Base-by-base conservation (phyloP, 495 filamentous ascomycete genomes). In the Amorphotheca resinae region DNA sequence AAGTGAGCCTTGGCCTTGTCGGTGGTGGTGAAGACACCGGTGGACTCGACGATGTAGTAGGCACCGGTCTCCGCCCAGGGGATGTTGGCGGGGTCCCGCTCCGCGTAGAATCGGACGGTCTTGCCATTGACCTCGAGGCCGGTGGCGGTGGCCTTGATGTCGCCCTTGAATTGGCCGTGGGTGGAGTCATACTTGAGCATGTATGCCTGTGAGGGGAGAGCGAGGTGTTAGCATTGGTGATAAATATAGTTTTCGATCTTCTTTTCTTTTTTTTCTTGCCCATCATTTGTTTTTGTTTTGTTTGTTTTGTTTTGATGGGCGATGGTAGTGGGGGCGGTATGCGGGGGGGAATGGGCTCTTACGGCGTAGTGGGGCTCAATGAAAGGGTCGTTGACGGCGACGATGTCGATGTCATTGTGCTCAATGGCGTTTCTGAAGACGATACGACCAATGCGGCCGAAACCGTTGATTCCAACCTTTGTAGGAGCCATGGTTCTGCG, bases 101-200 rank as follows among this genome's bases (percentile, higher is more conserved):
- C 85, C 39, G 73, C 75, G 80, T 88, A 94, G 79, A 98, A 95
- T 68, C 79, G 80, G 75, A 98, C 74, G 57, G 70, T 82, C 82
- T 95, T 95, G 78, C 85, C 87, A 68, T 95, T 91, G 69, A 96
- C 79, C 48, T 78, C 63, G 48, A 98, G 82, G 59, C 85, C 80
- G 54, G 73, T 69, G 54, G 76, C 81, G 22, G 76, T 71, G 56
- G 82, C 67, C 62, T 79, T 65, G 64, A 96, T 73, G 44, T 79
- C 75, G 52, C 91, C 91, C 71, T 95, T 93, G 82, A 96, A 98
- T 66, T 76, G 68, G 53, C 91, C 93, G 77, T 98, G 91, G 59
- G 83, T 84, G 52, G 83, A 85, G 74, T 98, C 91, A 63, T 96
- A 98, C 73, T 91, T 89, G 69, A 98, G 77, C 93, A 98, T 95